A percentile compares a stretch with the other conserved stretches of the same genome.
Evolutionary conservation across 495 filamentous ascomycete genomes (phyloP).

Genomic region (Umbilicaria muhlenbergii): DNA sequence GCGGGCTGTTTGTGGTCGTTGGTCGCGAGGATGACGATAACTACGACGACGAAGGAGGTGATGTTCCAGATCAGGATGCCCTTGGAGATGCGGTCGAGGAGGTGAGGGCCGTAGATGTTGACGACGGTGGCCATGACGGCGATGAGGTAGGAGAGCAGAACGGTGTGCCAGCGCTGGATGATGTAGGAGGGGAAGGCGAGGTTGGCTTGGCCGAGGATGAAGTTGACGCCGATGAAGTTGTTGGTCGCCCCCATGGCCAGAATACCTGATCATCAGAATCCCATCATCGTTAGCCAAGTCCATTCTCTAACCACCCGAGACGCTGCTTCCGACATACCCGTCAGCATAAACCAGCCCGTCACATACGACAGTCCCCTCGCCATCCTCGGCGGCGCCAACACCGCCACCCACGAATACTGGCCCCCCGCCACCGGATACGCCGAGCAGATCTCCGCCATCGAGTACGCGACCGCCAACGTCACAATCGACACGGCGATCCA

Average conservation of each 20-base stretch:
- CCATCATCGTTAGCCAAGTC: too few species aligned
- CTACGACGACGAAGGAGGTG: conserved; percentile 31
- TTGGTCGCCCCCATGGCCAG: conserved; percentile 42
- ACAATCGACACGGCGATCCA: conserved; percentile 36
- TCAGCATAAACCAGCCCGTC: conserved; percentile 39
- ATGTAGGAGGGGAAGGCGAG: conserved; percentile 33
- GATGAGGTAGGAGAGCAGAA: conserved; percentile 34
- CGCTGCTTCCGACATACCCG: conserved; percentile 16
- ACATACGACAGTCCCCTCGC: conserved; percentile 31
- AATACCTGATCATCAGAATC: conserved; percentile 23
- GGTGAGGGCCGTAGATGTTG: conserved; percentile 35
- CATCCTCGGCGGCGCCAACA: conserved; percentile 37
- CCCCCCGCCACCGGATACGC: conserved; percentile 37
- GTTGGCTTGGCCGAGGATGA: conserved; percentile 38
- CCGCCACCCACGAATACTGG: conserved; percentile 42
- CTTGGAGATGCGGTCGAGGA: conserved; percentile 35
- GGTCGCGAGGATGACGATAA: conserved; percentile 34
- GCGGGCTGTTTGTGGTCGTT: conserved; percentile 39
- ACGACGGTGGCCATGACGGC: conserved; percentile 25
- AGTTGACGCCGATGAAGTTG: conserved; percentile 40
- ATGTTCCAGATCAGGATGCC: conserved; percentile 41
- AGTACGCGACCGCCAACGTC: conserved; percentile 36
- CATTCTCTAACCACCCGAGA: too few species aligned
- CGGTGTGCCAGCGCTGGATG: conserved; percentile 42
- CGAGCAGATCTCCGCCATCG: conserved; percentile 38